These are phyloP conservation scores for Ogataea nitratoaversa DNA, from an alignment of 805 yeast species.

Conservation along the genomic window DNA sequence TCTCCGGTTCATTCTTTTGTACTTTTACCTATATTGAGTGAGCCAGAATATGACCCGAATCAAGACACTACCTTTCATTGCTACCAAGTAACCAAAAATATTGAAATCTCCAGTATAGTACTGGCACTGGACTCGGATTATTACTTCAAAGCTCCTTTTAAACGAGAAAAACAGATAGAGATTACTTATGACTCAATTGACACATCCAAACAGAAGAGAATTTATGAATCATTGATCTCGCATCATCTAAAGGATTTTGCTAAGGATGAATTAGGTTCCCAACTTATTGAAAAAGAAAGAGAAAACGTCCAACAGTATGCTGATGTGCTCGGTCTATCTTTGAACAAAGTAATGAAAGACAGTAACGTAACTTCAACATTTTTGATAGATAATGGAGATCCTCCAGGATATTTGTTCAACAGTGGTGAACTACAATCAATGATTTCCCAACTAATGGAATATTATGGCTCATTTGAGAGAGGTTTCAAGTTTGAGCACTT, in stretches of 20 bases:
- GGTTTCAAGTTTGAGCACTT: conserved; percentile 13
- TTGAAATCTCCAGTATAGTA: conserved; percentile 20
- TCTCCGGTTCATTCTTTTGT: conserved; percentile 14
- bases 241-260: not conserved
- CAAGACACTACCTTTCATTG: conserved; percentile 2
- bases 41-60: not conserved
- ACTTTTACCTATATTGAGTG: conserved; percentile 2
- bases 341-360: conserved; percentile 7
- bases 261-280: not conserved
- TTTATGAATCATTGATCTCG: not conserved
- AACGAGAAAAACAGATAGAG: no score
- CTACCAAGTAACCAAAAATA: conserved; percentile 13
- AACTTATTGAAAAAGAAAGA: conserved; percentile 5
- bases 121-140: conserved; percentile 1
- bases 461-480: conserved; percentile 14
- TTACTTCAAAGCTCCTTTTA: not conserved
- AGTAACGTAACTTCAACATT: conserved; percentile 1
- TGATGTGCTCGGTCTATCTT: conserved; percentile 13
- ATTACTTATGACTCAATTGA: no score
- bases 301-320: conserved; percentile 26
- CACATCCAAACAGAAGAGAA: not conserved
- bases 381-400: conserved; percentile 3
- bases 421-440: conserved; percentile 31
- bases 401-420: conserved; percentile 12
- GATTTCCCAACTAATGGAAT: conserved; percentile 29